Conservation (phyloP, 1,284 basidiomycete species). For the Naganishia liquefaciens region DNA sequence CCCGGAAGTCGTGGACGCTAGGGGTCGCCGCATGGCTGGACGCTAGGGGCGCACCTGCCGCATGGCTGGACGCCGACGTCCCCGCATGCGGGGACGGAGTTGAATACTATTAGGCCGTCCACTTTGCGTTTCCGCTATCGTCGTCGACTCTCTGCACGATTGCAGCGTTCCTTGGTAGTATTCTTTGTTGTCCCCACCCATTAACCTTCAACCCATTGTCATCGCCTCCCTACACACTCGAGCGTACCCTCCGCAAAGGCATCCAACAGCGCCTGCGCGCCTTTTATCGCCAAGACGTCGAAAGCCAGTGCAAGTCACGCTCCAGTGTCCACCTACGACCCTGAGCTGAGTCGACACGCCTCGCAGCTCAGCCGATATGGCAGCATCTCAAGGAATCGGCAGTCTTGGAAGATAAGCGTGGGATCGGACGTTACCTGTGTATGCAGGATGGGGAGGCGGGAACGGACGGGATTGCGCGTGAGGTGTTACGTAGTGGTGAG, state of each 20-base stretch:
- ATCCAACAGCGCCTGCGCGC: constrained; percentile 44
- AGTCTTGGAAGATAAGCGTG: constrained; percentile 42
- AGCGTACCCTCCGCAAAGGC: constrained; percentile 43
- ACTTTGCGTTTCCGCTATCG: no score
- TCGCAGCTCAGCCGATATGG: constrained; percentile 43
- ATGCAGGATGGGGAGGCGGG: constrained; percentile 51
- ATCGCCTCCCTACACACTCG: constrained; percentile 34
- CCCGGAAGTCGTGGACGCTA: no score
- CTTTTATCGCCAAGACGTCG: constrained; percentile 41
- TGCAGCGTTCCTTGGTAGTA: no score
- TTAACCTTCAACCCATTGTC: no score
- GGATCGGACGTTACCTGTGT: constrained; percentile 50
- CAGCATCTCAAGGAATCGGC: constrained; percentile 38
- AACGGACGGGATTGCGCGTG: constrained; percentile 45
- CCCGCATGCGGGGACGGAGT: no score
- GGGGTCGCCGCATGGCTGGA: no score
- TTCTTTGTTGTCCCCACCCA: no score
- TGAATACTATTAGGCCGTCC: no score
- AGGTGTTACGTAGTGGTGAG: constrained; percentile 43
- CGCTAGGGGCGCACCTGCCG: no score
- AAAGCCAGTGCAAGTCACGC: constrained; percentile 45
- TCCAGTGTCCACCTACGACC: not conserved
- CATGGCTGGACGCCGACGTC: no score
- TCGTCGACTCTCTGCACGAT: no score
- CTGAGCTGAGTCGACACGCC: not conserved